Evolutionary conservation across 129 eudicot genomes (phyloP).

Genomic region (Kitagawia praeruptora): DNA sequence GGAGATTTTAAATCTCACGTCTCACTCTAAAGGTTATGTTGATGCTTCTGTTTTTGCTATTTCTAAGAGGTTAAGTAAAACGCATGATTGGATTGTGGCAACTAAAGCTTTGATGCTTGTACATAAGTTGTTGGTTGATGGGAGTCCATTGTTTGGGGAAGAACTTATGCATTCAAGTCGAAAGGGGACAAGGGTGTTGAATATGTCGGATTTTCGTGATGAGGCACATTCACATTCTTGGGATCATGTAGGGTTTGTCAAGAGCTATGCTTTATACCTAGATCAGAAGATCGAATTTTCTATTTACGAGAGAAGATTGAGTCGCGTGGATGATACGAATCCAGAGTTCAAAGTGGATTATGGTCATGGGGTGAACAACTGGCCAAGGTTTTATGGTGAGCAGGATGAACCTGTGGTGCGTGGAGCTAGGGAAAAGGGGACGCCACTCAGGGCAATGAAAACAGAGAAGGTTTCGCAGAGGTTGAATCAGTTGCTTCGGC

Average conservation of each 20-base stretch:
- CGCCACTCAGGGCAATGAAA: constrained; percentile 39
- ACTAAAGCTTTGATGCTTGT: constrained; percentile 51
- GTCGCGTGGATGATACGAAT: constrained; percentile 25
- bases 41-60: constrained; percentile 36
- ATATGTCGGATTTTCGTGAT: constrained; percentile 59
- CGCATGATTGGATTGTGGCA: constrained; percentile 78
- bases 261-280: constrained; percentile 47
- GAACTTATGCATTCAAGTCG: constrained; percentile 42
- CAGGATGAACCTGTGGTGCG: constrained; percentile 26
- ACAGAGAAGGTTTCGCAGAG: constrained; percentile 46
- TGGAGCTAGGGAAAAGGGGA: constrained; percentile 25
- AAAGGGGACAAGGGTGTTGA: constrained; percentile 50
- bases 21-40: constrained; percentile 34
- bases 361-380: constrained; percentile 31
- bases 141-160: constrained; percentile 31
- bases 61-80: constrained; percentile 40
- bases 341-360: constrained; percentile 36
- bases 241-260: constrained; percentile 69
- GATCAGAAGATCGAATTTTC: constrained; percentile 56
- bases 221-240: constrained; percentile 61
- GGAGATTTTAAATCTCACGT: constrained; percentile 36
- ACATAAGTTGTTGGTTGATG: constrained; percentile 50
- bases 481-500: constrained; percentile 39
- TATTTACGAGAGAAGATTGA: constrained; percentile 39
- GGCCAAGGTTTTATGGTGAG: constrained; percentile 40